phyloP scores from a whole-genome alignment of 257 asterid genomes.

The Nicotiana obtusifolia region DNA sequence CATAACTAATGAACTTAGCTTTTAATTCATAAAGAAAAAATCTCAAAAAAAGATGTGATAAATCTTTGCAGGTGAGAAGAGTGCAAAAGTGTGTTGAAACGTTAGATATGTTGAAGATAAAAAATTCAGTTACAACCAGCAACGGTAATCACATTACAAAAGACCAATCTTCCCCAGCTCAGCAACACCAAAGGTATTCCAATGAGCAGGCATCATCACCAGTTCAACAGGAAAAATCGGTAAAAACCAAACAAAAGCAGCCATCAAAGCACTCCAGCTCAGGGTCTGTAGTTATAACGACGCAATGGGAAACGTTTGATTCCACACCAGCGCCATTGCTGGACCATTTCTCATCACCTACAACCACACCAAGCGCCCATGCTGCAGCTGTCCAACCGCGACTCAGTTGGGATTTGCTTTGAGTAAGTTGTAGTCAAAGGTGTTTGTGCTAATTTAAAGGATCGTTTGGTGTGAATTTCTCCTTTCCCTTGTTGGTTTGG shows the following conservation, averaged over 20 bases:
- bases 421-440: slow-evolving; percentile 18
- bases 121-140: slow-evolving; percentile 25
- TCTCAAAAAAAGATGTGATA: not conserved
- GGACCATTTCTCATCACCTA: slow-evolving; percentile 15
- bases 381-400: slow-evolving; percentile 27
- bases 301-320: slow-evolving; percentile 47
- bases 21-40: not conserved
- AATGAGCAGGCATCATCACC: slow-evolving; percentile 16
- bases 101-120: slow-evolving; percentile 33
- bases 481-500: slow-evolving; percentile 20
- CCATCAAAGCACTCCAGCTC: slow-evolving; percentile 24
- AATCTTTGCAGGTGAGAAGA: slow-evolving; percentile 24
- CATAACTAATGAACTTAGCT: not conserved
- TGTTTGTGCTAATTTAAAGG: slow-evolving; percentile 16
- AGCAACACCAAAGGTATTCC: slow-evolving; percentile 11
- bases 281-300: slow-evolving; percentile 36
- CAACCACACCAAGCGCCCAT: slow-evolving; percentile 15
- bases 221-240: not conserved
- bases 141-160: slow-evolving; percentile 14
- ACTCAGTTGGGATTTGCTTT: slow-evolving; percentile 41
- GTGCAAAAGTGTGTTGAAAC: slow-evolving; percentile 42
- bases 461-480: slow-evolving; percentile 4
- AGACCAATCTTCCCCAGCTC: slow-evolving; percentile 3
- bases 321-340: slow-evolving; percentile 15
- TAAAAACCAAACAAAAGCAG: slow-evolving; percentile 2